These are phyloP conservation scores for Dothidotthia symphoricarpi DNA, from an alignment of 2,329 filamentous ascomycete genomes.

Conservation along the genomic window DNA sequence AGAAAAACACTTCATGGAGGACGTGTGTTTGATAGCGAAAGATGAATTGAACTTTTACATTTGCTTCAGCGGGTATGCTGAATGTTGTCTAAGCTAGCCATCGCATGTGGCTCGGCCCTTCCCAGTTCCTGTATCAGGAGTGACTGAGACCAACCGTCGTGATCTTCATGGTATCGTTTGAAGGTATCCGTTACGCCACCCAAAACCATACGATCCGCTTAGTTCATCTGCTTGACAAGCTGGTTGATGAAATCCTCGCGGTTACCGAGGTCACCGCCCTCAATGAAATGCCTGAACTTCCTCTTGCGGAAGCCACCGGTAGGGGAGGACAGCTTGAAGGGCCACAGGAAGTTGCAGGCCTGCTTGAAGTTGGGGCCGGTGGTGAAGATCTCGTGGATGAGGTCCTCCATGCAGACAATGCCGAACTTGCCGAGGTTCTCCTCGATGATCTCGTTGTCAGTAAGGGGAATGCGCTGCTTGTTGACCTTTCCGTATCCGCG, in stretches of 20 bases:
- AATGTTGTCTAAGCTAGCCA: slow-evolving; percentile 32
- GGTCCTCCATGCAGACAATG: slow-evolving; percentile 98
- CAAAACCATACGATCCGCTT: slow-evolving; percentile 42
- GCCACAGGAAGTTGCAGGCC: slow-evolving; percentile 99
- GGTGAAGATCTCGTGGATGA: slow-evolving; percentile 97
- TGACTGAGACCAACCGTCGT: slow-evolving; percentile 23
- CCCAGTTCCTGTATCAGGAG: slow-evolving; percentile 20
- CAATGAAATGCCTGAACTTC: slow-evolving; percentile 99
- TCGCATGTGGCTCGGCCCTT: slow-evolving; percentile 32
- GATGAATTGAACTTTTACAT: slow-evolving; percentile 22
- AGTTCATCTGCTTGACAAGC: slow-evolving; percentile 99
- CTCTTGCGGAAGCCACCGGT: slow-evolving; percentile 92
- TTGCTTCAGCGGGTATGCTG: slow-evolving; percentile 21
- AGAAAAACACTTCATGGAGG: too few relatives aligned
- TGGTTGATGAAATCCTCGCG: slow-evolving; percentile 97
- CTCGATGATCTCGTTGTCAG: slow-evolving; percentile 98
- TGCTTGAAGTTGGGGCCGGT: slow-evolving; percentile 99
- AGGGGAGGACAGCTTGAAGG: slow-evolving; percentile 99
- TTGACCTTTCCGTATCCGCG: slow-evolving; percentile 98
- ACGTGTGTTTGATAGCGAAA: too few relatives aligned
- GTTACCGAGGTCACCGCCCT: slow-evolving; percentile 98
- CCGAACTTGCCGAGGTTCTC: slow-evolving; percentile 87
- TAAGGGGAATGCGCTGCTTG: slow-evolving; percentile 95
- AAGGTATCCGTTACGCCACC: slow-evolving; percentile 31
- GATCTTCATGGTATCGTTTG: slow-evolving; percentile 30